A percentile compares a stretch with the other conserved stretches of the same genome.
These are phyloP conservation scores for Colletotrichum cordylinicola DNA, from an alignment of 2,329 filamentous ascomycete species.

Conservation along the genomic window DNA sequence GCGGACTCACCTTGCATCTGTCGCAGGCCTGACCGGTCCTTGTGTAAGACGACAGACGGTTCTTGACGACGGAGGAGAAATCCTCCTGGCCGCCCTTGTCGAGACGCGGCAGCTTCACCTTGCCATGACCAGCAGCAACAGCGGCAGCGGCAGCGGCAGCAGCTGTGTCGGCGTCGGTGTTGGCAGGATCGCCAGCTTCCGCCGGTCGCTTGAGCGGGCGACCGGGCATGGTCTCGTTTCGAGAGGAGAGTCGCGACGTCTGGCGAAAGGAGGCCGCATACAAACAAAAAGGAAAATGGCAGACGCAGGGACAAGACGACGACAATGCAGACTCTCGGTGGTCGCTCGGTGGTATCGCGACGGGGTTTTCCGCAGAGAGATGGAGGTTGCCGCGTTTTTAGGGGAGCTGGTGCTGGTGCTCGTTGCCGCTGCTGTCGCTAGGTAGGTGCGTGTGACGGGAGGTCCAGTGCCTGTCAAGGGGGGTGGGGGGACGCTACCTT, in stretches of 20 bases:
- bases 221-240: conserved; percentile 30
- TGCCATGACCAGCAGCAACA: conserved; percentile 28
- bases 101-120: conserved; percentile 55
- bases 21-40: conserved; percentile 87
- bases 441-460: neutral
- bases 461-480: neutral
- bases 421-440: neutral
- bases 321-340: neutral
- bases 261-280: neutral
- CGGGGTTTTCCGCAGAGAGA: conserved; percentile 15
- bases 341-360: conserved; percentile 1
- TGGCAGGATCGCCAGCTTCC: conserved; percentile 40
- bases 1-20: conserved; percentile 74
- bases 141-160: conserved; percentile 6
- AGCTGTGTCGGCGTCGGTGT: conserved; percentile 17
- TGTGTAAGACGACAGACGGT: conserved; percentile 59
- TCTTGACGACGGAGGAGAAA: conserved; percentile 63
- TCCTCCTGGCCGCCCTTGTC: conserved; percentile 51
- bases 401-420: neutral
- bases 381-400: conserved; percentile 17
- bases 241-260: neutral
- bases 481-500: neutral
- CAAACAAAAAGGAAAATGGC: neutral
- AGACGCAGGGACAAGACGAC: neutral
- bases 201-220: conserved; percentile 50